Base-by-base conservation (phyloP, 192 early-diverging fungal species). In the Lunasporangiospora selenospora region DNA sequence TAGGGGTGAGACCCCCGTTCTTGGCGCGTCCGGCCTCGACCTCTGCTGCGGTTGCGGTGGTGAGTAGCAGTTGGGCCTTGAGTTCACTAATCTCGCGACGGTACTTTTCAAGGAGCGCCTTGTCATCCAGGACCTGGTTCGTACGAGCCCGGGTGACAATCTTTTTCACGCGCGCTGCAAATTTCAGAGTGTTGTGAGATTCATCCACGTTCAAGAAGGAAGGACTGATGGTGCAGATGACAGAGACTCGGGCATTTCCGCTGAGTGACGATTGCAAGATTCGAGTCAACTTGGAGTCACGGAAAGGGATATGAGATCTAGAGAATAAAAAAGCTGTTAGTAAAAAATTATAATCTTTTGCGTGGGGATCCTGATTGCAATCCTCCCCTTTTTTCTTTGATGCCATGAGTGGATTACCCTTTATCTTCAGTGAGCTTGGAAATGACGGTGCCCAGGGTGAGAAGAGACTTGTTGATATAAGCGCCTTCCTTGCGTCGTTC, bases 211-310 rank as follows among this genome's bases (percentile, higher is more conserved):
- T 90, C 32, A 82, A 48, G 11, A 82, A 67, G 0, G 93, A 83
- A 7, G 95, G 94, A 21, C 89, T 92, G 54, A 98, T 90, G 0
- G 96, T 98, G 69, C 95, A 97, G 30, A 99, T 92, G 16, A 99
- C 94, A 7, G 91, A 85, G 2, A 95, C 92, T 10, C 87, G 81
- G 0, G 96, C 92, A 60, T 94, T 94, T 19, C 97, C 97, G 12
- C 90, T 90, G 1, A 99, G 81, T 0, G 97, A 95, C 4, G 91
- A 84, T 67, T 98, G 95, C 8, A 99, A 66, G 29, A 99, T 93
- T 26, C 97, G 81, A 3, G 97, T 99, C 33, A 99, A 67, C 55
- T 98, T 98, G 0, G 96, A 98, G 66, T 99, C 97, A 31, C 97
- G 91, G 70, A 90, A 99, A 2, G 97, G 97, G 47, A 99, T 91